Percentiles rank a stretch among this genome's conserved stretches.
Conservation (phyloP, 495 filamentous ascomycete genomes). For the Pyrenopolyporus hunteri region DNA sequence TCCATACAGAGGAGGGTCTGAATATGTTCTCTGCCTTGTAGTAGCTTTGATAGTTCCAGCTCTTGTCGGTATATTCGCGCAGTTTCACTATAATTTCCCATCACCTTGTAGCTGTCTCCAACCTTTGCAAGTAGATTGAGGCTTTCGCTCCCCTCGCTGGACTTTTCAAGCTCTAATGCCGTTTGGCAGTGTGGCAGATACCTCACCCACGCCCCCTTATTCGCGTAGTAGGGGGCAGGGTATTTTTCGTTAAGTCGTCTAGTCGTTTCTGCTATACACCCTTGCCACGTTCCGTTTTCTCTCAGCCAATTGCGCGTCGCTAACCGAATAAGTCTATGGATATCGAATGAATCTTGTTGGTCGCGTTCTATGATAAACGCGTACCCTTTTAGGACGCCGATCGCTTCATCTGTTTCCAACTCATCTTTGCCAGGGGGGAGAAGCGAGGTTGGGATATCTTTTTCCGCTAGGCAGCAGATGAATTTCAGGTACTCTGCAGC, state of each 20-base stretch:
- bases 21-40: conserved; percentile 15
- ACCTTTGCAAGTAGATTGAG: background rate
- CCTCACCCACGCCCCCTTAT: conserved; percentile 41
- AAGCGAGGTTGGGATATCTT: conserved; percentile 48
- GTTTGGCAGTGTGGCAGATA: conserved; percentile 49
- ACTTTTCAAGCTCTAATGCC: conserved; percentile 23
- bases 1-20: background rate
- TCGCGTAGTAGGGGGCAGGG: conserved; percentile 43
- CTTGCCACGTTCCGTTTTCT: conserved; percentile 23
- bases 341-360: conserved; percentile 39
- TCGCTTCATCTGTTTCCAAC: conserved; percentile 39
- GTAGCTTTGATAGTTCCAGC: conserved; percentile 2
- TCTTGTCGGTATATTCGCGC: conserved; percentile 24
- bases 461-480: conserved; percentile 48
- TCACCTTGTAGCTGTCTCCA: background rate
- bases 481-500: conserved; percentile 50
- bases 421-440: background rate
- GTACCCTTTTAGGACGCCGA: conserved; percentile 50
- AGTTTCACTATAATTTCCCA: conserved; percentile 32
- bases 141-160: conserved; percentile 4
- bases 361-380: conserved; percentile 47
- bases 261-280: conserved; percentile 42
- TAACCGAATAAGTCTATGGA: conserved; percentile 54
- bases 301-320: conserved; percentile 54
- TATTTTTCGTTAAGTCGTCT: conserved; percentile 40